Percentiles rank a stretch among this genome's conserved stretches.
Conservation (phyloP, 306 rosid species). For the Cucurbita ficifolia region DNA sequence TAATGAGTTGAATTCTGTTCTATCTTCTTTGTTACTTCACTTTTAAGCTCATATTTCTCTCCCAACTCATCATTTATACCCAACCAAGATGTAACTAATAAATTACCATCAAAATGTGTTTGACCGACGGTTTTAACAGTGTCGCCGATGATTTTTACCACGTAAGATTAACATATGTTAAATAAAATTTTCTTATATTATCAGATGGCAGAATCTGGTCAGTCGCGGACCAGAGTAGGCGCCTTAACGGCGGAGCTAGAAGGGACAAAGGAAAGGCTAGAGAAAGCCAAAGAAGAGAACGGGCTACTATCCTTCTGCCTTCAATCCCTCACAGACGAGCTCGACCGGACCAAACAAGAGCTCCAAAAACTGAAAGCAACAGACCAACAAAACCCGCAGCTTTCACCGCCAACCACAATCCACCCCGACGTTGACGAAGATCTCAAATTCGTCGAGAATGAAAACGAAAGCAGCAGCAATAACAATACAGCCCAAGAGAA, state of each 20-base stretch:
- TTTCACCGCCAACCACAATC: neutral
- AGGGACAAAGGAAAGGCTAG: slow-evolving; percentile 42
- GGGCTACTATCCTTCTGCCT: slow-evolving; percentile 26
- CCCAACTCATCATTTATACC: neutral
- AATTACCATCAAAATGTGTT: too few relatives aligned
- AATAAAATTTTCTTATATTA: too few relatives aligned
- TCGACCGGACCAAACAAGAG: slow-evolving; percentile 46
- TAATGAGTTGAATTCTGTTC: neutral
- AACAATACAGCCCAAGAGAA: too few relatives aligned
- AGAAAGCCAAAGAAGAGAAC: slow-evolving; percentile 56
- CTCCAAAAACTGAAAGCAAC: slow-evolving; percentile 38
- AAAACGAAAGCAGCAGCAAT: neutral
- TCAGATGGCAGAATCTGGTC: slow-evolving; percentile 36
- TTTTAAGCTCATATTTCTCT: neutral
- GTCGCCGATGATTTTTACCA: too few relatives aligned
- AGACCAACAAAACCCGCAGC: slow-evolving; percentile 17
- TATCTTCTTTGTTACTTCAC: neutral
- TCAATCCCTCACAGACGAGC: slow-evolving; percentile 49
- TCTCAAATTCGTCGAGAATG: slow-evolving; percentile 13
- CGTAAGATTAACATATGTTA: too few relatives aligned
- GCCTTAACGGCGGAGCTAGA: slow-evolving; percentile 41
- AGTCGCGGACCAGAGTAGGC: slow-evolving; percentile 21
- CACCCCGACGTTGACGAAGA: slow-evolving; percentile 24
- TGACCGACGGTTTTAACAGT: too few relatives aligned
- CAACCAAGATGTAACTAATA: neutral